phyloP scores from a whole-genome alignment of 768 basidiomycete genomes.

The Auricularia sp. region DNA sequence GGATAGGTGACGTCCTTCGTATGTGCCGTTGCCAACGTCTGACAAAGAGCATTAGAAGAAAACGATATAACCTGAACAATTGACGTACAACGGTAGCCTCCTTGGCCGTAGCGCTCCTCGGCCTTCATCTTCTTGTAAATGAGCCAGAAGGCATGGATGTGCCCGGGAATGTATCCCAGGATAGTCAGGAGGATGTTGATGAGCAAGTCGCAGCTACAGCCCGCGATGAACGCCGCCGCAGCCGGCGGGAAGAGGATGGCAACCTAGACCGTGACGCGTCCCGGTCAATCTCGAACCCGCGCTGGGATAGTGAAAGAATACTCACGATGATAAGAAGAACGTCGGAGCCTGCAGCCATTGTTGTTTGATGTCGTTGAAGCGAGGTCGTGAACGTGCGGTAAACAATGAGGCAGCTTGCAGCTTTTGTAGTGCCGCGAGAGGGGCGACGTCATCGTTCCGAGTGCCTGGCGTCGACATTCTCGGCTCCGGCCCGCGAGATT shows the following conservation, averaged over 20 bases:
- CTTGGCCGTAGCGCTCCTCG: constrained; percentile 67
- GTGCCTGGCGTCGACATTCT: too few relatives aligned
- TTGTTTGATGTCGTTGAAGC: constrained; percentile 4
- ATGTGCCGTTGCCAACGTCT: constrained; percentile 31
- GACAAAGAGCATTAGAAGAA: background rate
- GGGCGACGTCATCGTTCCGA: too few relatives aligned
- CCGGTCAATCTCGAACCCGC: background rate
- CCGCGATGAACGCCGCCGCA: constrained; percentile 64
- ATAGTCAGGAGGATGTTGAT: constrained; percentile 74
- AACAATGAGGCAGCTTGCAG: too few relatives aligned
- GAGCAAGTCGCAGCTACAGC: constrained; percentile 78
- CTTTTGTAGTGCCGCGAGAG: too few relatives aligned
- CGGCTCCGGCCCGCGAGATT: too few relatives aligned
- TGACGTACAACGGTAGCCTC: constrained; percentile 67
- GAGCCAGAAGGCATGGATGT: constrained; percentile 70
- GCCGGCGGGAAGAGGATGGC: constrained; percentile 77
- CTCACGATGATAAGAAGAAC: constrained; percentile 67
- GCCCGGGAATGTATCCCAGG: background rate
- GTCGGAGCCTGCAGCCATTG: constrained; percentile 56
- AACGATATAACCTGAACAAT: background rate
- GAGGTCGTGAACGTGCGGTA: background rate
- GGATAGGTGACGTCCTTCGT: constrained; percentile 15
- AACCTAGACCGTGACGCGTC: constrained; percentile 31
- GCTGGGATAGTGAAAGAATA: background rate
- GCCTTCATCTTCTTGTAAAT: constrained; percentile 87